Evolutionary conservation across 176 grass and related monocot species (phyloP), one percentile per base, ranked within the genome.

Genomic region (Neostapfia colusana): DNA sequence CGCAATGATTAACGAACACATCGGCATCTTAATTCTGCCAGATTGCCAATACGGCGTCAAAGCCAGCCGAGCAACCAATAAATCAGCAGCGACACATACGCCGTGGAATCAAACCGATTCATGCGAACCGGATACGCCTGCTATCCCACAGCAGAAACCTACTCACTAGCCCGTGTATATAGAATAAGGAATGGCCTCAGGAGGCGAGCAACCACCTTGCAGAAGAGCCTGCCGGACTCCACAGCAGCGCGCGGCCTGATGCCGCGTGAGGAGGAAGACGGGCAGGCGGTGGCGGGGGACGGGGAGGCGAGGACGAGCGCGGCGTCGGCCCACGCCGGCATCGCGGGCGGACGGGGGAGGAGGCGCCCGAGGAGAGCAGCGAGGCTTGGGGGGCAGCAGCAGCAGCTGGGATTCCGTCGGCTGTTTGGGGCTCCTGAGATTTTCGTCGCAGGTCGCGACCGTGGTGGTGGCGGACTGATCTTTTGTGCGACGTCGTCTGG

Each of bases 311-410:
- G 63, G 62, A 79, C 69, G 25, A 74, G 85, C 53, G 80, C 74
- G 35, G 85, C 80, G 39, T 88, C 75, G 6, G 75, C 85, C 85
- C 85, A 83, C 80, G 80, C 85, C 85, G 85, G 69, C 85, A 87
- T 87, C 45, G 50, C 31, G 79, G 18, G 8, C 17, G 61, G 62
- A 4, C 61, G 18, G 13, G 63, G 15, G 28, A 34, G 65, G 43
- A 10, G 35, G 42, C 11, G 42, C 42, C 12, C 42, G 10, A 44
- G 42, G 45, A 10, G 43, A 24, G 54, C 12, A 65, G 65, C 65
- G 41, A 46, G 68, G 55, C 59, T 44, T 18, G 3, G 18, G 43
- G 72, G 5, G 38, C 38, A 40, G 4, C 37, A 16, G 40, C 5
- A 46, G 67, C 65, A 71, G 44, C 17, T 59, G 73, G 61, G 67